Evolutionary conservation across 2,329 filamentous ascomycete genomes (phyloP), one percentile per base, ranked within the genome.

Genomic region (Fusarium sp.): DNA sequence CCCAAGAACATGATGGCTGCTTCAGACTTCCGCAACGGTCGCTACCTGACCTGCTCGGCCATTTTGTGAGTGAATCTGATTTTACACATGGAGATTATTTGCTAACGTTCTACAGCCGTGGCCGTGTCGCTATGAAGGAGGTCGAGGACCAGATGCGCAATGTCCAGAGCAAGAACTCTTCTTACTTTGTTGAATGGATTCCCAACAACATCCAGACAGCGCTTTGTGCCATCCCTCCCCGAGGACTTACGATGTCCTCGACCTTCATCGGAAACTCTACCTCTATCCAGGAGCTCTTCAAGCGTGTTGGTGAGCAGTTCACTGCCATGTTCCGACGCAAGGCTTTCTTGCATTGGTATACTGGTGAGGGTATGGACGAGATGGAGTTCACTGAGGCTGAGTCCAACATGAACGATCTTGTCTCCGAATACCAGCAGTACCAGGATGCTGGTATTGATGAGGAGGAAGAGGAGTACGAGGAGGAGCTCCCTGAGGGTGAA

Each of bases 1-100:
- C 96, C 96, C 82, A 99, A 98, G 95, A 99, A 99, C 93, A 99
- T 99, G 96, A 99, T 99, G 96, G 96, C 96, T 87, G 96, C 96
- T 77, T 97, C 95, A 75, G 96, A 99, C 89, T 99, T 99, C 95
- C 94, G 96, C 82, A 99, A 98, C 87, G 96, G 96, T 85, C 96
- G 96, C 82, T 99, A 99, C 90, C 92, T 99, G 83, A 99, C 96
- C 80, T 99, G 96, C 93, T 98, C 93, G 85, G 95, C 96, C 84
- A 98, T 99, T 87, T 99, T 99, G 91, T 93, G 85, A 86, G 90
- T 87, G 39, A 17, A 24, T 3, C 26, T 26, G 39, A 32, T 38
- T 3, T 17, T 38, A 10, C 24, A n/a, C n/a, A n/a, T 32, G 45
- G 32, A n/a, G 45, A 34, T 13, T 36, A 7, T 42, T 45, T 36